Percentiles rank a stretch among this genome's conserved stretches.
Evolutionary conservation across 2,329 filamentous ascomycete genomes (phyloP).

Genomic region (Diaporthe eres): DNA sequence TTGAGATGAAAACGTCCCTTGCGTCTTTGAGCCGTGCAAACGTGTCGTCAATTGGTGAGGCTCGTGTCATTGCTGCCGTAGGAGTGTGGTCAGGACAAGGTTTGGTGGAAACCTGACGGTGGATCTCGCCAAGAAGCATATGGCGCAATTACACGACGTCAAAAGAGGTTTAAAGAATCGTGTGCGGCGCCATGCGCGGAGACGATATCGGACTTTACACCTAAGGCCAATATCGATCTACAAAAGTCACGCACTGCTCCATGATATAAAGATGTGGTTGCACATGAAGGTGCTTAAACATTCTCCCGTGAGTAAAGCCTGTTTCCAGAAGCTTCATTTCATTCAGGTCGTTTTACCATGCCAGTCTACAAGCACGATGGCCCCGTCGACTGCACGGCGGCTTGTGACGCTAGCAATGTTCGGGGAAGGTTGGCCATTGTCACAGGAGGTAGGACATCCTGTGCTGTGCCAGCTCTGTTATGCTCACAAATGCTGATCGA

Average conservation of each 20-base stretch:
- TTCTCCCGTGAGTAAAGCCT: background rate
- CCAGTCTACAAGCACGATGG: background rate
- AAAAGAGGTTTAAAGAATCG: background rate
- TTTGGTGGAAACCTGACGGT: background rate
- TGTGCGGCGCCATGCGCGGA: background rate
- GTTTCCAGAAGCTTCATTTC: background rate
- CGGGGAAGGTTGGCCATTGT: constrained; percentile 2
- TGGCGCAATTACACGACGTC: background rate
- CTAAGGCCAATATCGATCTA: background rate
- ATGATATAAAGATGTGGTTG: background rate
- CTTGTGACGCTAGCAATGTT: background rate
- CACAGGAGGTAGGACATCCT: background rate
- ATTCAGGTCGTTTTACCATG: background rate
- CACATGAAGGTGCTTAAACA: background rate
- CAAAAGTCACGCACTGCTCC: background rate
- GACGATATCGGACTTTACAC: background rate
- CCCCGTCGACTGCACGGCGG: background rate
- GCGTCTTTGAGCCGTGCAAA: background rate
- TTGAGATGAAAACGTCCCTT: background rate
- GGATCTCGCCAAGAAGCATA: background rate
- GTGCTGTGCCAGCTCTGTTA: too few species aligned
- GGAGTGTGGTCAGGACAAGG: background rate
- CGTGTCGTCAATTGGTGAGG: too few species aligned
- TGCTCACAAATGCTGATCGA: background rate
- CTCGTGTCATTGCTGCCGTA: background rate